Conservation (phyloP, 179 eudicot genomes). For the Nepenthes alata region DNA sequence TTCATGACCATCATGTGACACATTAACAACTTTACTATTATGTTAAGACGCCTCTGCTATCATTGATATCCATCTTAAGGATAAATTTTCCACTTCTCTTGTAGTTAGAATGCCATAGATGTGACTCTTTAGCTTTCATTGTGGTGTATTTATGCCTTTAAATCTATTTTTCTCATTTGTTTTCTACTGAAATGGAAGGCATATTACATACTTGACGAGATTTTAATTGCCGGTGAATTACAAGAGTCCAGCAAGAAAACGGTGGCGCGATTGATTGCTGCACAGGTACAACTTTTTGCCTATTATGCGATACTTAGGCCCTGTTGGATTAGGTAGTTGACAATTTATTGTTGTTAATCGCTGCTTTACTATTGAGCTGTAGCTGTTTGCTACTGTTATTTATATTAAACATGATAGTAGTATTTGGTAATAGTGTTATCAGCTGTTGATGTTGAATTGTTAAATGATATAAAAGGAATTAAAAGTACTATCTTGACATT, state of each 20-base stretch:
- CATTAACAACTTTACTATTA: no score
- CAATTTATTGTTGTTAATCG: no score
- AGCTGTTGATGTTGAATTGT: no score
- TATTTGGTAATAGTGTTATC: no score
- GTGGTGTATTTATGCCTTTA: not conserved
- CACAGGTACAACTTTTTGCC: slow-evolving; percentile 38
- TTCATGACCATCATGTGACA: no score
- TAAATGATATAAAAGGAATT: no score
- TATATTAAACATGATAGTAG: not conserved
- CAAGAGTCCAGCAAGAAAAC: slow-evolving; percentile 96
- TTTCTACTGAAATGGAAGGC: slow-evolving; percentile 39
- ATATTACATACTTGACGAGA: slow-evolving; percentile 81
- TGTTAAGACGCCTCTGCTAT: no score
- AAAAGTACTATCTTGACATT: no score
- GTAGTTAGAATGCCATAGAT: not conserved
- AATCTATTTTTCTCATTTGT: not conserved
- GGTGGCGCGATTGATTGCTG: slow-evolving; percentile 70
- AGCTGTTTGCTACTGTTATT: not conserved
- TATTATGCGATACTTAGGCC: not conserved
- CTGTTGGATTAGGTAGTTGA: not conserved
- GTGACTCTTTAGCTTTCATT: not conserved
- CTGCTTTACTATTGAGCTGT: not conserved
- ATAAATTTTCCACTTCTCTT: not conserved
- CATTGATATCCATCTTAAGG: not conserved
- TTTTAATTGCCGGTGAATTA: slow-evolving; percentile 85